phyloP scores from a whole-genome alignment of 352 stramenopile species.

The Globisporangium uncinulatum region DNA sequence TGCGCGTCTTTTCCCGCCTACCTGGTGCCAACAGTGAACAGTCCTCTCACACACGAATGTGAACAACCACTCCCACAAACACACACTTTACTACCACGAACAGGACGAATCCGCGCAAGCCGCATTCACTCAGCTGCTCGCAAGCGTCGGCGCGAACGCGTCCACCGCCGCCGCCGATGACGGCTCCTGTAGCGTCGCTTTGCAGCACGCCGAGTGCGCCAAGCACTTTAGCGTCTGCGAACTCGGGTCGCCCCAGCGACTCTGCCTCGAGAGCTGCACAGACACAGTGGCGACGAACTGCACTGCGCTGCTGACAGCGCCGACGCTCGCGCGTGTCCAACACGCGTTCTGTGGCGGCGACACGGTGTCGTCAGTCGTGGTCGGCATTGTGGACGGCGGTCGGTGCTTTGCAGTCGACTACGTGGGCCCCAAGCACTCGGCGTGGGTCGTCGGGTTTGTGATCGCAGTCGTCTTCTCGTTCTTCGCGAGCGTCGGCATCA shows the following conservation, averaged over 20 bases:
- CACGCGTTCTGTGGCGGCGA: slow-evolving; percentile 26
- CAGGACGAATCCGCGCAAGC: slow-evolving; percentile 37
- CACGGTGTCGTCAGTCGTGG: slow-evolving; percentile 7
- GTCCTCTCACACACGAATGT: neutral
- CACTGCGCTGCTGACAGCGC: slow-evolving; percentile 8
- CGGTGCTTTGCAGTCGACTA: slow-evolving; percentile 75
- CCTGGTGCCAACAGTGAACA: neutral
- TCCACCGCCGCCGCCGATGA: neutral
- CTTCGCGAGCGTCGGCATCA: slow-evolving; percentile 77
- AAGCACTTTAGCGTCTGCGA: slow-evolving; percentile 68
- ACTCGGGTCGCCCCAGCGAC: slow-evolving; percentile 47
- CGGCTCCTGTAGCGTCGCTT: slow-evolving; percentile 21
- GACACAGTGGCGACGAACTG: slow-evolving; percentile 38
- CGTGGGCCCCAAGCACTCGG: slow-evolving; percentile 46
- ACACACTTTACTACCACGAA: neutral
- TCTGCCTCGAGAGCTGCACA: slow-evolving; percentile 47
- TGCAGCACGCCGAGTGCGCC: slow-evolving; percentile 47
- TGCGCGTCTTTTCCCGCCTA: no score
- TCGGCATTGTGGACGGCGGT: slow-evolving; percentile 32
- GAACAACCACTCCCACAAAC: neutral
- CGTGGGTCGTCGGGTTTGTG: slow-evolving; percentile 73
- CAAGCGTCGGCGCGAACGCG: slow-evolving; percentile 9
- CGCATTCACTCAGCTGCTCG: slow-evolving; percentile 28
- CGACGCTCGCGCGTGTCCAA: slow-evolving; percentile 10
- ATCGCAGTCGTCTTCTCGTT: slow-evolving; percentile 85